These are phyloP conservation scores for Candida vartiovaarae DNA, from an alignment of 805 yeast genomes.

Conservation along the genomic window DNA sequence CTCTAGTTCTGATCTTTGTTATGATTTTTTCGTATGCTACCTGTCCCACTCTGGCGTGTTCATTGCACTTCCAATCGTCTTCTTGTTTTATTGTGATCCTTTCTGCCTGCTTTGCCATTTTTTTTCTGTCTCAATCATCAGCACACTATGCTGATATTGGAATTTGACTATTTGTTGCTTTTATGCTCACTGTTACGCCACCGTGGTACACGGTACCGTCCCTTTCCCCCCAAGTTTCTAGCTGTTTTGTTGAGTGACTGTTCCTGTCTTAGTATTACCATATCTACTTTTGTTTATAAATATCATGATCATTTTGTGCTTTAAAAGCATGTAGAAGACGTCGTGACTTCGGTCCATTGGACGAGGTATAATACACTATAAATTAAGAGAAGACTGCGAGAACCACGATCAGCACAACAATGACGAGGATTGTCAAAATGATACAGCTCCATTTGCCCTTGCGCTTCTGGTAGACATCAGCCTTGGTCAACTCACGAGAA, in stretches of 20 bases:
- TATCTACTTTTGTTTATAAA: neutral
- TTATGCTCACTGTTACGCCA: too few relatives aligned
- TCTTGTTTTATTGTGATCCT: too few relatives aligned
- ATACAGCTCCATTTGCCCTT: constrained; percentile 73
- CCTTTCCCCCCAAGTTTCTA: neutral
- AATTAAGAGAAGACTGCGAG: constrained; percentile 34
- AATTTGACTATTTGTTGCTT: too few relatives aligned
- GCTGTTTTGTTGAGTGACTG: neutral
- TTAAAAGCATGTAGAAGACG: too few relatives aligned
- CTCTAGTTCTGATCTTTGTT: neutral
- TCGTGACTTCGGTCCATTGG: too few relatives aligned
- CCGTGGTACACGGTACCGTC: too few relatives aligned
- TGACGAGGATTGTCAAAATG: constrained; percentile 47
- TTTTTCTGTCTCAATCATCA: neutral
- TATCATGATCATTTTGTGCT: too few relatives aligned
- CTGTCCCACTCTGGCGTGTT: too few relatives aligned
- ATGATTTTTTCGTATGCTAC: neutral
- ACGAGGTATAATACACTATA: too few relatives aligned
- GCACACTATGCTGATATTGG: neutral
- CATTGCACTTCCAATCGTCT: too few relatives aligned
- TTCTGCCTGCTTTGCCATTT: too few relatives aligned
- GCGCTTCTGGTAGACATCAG: constrained; percentile 65
- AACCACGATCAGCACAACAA: constrained; percentile 52
- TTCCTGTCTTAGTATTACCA: neutral
- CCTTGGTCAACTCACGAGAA: constrained; percentile 59